phyloP scores from a whole-genome alignment of 148 eudicot genomes.

The Spergularia bocconei region DNA sequence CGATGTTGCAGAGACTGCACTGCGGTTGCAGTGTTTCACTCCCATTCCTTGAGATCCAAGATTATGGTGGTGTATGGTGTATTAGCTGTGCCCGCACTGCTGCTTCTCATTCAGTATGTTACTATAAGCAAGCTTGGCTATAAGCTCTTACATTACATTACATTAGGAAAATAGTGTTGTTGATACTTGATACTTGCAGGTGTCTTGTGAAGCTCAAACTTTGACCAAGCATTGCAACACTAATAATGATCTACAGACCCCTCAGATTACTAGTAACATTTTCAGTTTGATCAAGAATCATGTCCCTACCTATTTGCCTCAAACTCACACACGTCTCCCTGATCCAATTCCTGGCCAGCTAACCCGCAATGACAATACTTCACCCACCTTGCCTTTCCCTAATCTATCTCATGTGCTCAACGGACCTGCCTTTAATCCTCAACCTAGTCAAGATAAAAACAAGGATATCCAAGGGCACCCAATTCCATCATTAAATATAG shows the following conservation, averaged over 20 bases:
- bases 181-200: too few species aligned
- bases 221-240: slow-evolving; percentile 23
- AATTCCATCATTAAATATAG: slow-evolving; percentile 45
- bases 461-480: slow-evolving; percentile 48
- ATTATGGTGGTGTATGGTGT: slow-evolving; percentile 82
- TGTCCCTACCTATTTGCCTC: slow-evolving; percentile 34
- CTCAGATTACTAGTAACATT: slow-evolving; percentile 34
- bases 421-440: slow-evolving; percentile 38
- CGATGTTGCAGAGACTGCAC: slow-evolving; percentile 51
- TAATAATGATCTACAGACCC: slow-evolving; percentile 29
- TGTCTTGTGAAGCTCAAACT: slow-evolving; percentile 38
- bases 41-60: slow-evolving; percentile 60
- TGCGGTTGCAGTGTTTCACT: slow-evolving; percentile 92
- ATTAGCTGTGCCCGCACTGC: slow-evolving; percentile 50
- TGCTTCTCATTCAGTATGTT: slow-evolving; percentile 40
- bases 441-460: slow-evolving; percentile 35
- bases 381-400: slow-evolving; percentile 34
- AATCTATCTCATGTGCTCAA: slow-evolving; percentile 34
- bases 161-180: too few species aligned
- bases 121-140: too few species aligned
- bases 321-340: slow-evolving; percentile 30
- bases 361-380: slow-evolving; percentile 34
- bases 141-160: too few species aligned
- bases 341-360: slow-evolving; percentile 34
- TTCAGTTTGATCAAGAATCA: slow-evolving; percentile 38